Percentiles rank a stretch among this genome's conserved stretches.
phyloP scores from a whole-genome alignment of 1,284 basidiomycete species.

The Moniliophthora roreri region DNA sequence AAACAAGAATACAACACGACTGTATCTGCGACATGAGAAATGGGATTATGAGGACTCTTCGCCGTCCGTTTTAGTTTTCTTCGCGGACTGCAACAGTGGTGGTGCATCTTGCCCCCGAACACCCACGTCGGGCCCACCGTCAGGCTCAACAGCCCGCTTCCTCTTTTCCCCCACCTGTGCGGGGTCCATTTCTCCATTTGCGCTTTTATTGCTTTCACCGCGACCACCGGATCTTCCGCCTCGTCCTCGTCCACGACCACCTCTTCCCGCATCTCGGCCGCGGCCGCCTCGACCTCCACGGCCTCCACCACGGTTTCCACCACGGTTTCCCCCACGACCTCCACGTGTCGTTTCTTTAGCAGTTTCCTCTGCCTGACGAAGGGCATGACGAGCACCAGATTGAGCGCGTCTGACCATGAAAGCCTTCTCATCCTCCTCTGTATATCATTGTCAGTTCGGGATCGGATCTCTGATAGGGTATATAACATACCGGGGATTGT shows the following conservation, averaged over 20 bases:
- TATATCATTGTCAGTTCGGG: not conserved
- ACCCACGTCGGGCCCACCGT: constrained; percentile 68
- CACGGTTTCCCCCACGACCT: constrained; percentile 41
- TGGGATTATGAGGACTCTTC: constrained; percentile 11
- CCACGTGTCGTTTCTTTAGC: constrained; percentile 31
- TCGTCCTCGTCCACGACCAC: constrained; percentile 38
- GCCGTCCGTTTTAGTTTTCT: constrained; percentile 60
- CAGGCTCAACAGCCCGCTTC: constrained; percentile 72
- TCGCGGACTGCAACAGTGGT: constrained; percentile 52
- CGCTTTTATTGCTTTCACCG: constrained; percentile 22
- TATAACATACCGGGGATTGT: constrained; percentile 52
- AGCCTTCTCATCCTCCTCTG: constrained; percentile 62
- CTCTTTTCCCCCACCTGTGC: constrained; percentile 62
- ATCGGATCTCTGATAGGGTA: constrained; percentile 4
- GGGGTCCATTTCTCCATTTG: constrained; percentile 27
- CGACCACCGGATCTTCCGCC: constrained; percentile 36
- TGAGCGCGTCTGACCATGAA: constrained; percentile 75
- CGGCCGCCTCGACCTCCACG: constrained; percentile 32
- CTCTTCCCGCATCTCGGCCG: constrained; percentile 36
- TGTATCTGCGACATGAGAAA: not conserved
- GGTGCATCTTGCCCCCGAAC: constrained; percentile 63
- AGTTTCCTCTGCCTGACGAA: constrained; percentile 30
- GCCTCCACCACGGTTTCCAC: constrained; percentile 40
- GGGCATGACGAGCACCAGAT: constrained; percentile 53
- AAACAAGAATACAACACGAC: not conserved